These are phyloP conservation scores for Waltergamsia citrina DNA, from an alignment of 2,329 filamentous ascomycete species.

Conservation along the genomic window DNA sequence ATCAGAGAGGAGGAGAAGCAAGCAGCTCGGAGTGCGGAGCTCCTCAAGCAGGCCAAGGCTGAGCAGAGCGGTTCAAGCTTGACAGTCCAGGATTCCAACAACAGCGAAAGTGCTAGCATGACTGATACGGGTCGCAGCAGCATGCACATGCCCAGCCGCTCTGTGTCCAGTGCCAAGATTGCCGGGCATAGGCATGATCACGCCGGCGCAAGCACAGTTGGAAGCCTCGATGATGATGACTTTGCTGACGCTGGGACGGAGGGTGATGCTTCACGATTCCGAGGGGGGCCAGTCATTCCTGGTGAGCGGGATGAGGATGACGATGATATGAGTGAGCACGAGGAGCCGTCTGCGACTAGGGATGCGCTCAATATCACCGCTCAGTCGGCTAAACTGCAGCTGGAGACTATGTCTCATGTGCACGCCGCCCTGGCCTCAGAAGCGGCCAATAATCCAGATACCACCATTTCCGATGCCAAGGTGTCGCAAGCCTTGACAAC, in stretches of 20 bases:
- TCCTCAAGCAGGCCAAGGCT: constrained; percentile 68
- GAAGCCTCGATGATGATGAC: constrained; percentile 43
- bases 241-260: constrained; percentile 37
- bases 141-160: constrained; percentile 28
- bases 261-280: constrained; percentile 27
- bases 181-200: constrained; percentile 23
- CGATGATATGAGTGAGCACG: constrained; percentile 60
- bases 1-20: constrained; percentile 81
- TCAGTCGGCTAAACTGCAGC: constrained; percentile 84
- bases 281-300: constrained; percentile 21
- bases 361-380: constrained; percentile 97
- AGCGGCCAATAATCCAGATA: constrained; percentile 52
- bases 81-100: constrained; percentile 32
- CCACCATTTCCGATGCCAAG: constrained; percentile 66
- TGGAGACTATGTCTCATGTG: constrained; percentile 82
- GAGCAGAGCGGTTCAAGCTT: constrained; percentile 51
- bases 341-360: constrained; percentile 66
- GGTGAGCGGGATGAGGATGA: constrained; percentile 58
- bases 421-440: constrained; percentile 72
- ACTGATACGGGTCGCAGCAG: constrained; percentile 34
- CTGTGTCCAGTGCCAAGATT: constrained; percentile 15
- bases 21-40: constrained; percentile 63
- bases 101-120: constrained; percentile 43
- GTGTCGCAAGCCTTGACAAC: constrained; percentile 70
- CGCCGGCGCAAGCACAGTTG: constrained; percentile 32